A percentile compares a stretch with the other conserved stretches of the same genome.
Conservation (phyloP, 2,329 filamentous ascomycete genomes). For the Pseudogymnoascus verrucosus region DNA sequence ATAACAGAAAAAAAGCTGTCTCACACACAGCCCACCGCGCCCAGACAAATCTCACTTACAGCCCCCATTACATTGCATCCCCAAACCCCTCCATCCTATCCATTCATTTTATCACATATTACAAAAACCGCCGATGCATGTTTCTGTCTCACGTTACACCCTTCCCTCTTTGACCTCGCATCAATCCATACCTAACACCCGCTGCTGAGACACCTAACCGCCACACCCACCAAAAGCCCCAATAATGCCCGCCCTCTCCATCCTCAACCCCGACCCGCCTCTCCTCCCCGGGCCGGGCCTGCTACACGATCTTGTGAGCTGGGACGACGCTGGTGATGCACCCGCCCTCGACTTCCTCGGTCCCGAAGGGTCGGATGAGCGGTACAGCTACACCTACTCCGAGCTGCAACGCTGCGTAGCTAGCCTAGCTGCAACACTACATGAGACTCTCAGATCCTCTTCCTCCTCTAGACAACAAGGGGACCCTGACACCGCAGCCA, state of each 20-base stretch:
- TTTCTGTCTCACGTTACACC: background rate
- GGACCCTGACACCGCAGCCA: background rate
- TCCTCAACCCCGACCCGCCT: constrained; percentile 48
- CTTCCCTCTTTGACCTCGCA: background rate
- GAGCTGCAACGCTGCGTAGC: constrained; percentile 35
- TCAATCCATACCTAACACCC: background rate
- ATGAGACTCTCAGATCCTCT: constrained; percentile 15
- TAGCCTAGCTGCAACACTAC: constrained; percentile 17
- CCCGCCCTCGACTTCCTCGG: constrained; percentile 58
- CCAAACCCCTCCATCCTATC: too few relatives aligned
- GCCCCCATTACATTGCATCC: background rate
- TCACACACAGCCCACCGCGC: background rate
- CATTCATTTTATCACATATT: background rate
- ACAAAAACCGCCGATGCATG: background rate
- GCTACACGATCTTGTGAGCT: constrained; percentile 56
- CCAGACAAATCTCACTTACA: background rate
- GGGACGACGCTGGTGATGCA: constrained; percentile 26
- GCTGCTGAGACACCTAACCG: background rate
- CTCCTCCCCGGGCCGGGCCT: constrained; percentile 45
- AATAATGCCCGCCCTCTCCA: constrained; percentile 33
- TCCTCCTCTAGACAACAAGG: background rate
- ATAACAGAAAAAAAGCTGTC: background rate
- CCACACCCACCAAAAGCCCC: background rate
- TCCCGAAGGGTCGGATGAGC: constrained; percentile 31
- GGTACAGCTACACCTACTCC: constrained; percentile 23